Conservation (phyloP, 345 rosid species). For the Hypericum perforatum region DNA sequence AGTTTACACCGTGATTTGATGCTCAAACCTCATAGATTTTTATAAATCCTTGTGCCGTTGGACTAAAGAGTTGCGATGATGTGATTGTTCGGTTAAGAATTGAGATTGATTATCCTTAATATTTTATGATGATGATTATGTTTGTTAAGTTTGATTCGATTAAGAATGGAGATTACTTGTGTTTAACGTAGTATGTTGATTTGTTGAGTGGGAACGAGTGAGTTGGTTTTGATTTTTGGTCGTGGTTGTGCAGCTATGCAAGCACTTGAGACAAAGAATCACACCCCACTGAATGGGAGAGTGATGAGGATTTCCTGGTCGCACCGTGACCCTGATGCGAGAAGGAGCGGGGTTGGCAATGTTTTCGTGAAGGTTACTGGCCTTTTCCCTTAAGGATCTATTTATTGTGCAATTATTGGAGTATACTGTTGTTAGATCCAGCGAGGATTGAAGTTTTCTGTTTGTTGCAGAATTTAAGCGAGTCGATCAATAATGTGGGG, state of each 20-base stretch:
- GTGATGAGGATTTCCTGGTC: conserved; percentile 65
- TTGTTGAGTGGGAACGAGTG: too few relatives aligned
- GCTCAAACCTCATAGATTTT: too few relatives aligned
- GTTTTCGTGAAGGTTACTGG: conserved; percentile 56
- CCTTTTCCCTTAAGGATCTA: background rate
- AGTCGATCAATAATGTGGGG: conserved; percentile 32
- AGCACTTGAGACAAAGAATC: conserved; percentile 58
- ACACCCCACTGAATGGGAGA: conserved; percentile 48
- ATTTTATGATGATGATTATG: too few relatives aligned
- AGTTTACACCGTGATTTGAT: too few relatives aligned
- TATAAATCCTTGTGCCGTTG: too few relatives aligned
- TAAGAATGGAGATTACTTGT: background rate
- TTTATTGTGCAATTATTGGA: background rate
- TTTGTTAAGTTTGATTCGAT: too few relatives aligned
- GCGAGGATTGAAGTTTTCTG: background rate
- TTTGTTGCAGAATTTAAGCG: conserved; percentile 42
- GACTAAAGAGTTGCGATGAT: too few relatives aligned
- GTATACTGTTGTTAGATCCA: background rate
- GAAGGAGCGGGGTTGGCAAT: conserved; percentile 62
- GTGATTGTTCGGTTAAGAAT: too few relatives aligned
- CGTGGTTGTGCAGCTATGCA: conserved; percentile 34
- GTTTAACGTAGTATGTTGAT: background rate
- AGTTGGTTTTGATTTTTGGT: background rate
- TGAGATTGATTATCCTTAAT: too few relatives aligned
- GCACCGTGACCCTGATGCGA: conserved; percentile 53